Percentiles rank a stretch among this genome's conserved stretches.
phyloP scores from a whole-genome alignment of 495 filamentous ascomycete genomes.

The Penicillium silybi region DNA sequence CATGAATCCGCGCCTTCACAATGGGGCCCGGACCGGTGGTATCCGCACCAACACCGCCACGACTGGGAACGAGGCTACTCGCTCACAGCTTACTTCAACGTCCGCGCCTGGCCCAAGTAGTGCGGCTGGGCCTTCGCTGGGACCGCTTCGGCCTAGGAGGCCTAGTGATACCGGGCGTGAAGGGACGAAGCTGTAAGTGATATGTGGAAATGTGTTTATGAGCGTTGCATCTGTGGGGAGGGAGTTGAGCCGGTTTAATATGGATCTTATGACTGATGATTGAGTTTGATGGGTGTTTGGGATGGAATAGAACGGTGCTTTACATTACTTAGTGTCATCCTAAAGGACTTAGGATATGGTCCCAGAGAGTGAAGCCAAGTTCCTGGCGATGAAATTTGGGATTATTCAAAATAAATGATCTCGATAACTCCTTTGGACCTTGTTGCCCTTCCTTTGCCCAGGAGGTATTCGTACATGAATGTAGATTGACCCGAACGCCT shows the following conservation, averaged over 20 bases:
- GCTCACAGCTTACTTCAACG: constrained; percentile 17
- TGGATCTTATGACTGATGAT: constrained; percentile 1
- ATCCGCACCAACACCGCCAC: constrained; percentile 18
- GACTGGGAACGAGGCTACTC: constrained; percentile 10
- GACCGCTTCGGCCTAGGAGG: constrained; percentile 30
- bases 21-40: constrained; percentile 25
- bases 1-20: constrained; percentile 56
- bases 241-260: constrained; percentile 2
- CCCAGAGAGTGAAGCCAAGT: too few relatives aligned
- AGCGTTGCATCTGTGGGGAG: constrained; percentile 13
- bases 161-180: constrained; percentile 45
- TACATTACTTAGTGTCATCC: neutral
- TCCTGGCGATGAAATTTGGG: too few relatives aligned
- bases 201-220: constrained; percentile 4
- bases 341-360: too few relatives aligned
- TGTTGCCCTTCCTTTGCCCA: too few relatives aligned
- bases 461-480: too few relatives aligned
- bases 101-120: constrained; percentile 27
- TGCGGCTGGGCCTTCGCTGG: constrained; percentile 21
- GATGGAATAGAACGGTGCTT: neutral
- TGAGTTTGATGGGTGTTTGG: neutral
- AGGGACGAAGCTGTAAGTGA: constrained; percentile 39
- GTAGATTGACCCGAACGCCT: too few relatives aligned
- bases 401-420: too few relatives aligned
- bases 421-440: too few relatives aligned